Evolutionary conservation across 139 green algal species (phyloP), one percentile per base, ranked within the genome.

Genomic region (Micractinium sp.): DNA sequence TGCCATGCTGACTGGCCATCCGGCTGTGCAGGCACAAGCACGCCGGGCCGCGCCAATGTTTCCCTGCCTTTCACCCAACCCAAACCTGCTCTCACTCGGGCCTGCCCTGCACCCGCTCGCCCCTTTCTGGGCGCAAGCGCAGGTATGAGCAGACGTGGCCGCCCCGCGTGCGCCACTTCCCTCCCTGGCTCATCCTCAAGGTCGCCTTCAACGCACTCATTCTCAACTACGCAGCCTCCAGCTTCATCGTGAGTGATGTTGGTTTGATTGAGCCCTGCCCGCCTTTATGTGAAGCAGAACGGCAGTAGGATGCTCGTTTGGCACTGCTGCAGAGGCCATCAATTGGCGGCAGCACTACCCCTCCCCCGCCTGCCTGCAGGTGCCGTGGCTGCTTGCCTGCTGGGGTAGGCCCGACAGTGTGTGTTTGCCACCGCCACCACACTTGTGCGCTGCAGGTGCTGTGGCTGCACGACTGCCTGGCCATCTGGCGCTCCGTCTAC

Each of bases 221-320:
- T 15, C 91, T 95, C 33, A 92, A 94, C 73, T 95, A 95, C 81
- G 66, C 67, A 66, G 92, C 89, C 31, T 81, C 63, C 12, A 76
- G 91, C 39, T 95, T 95, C 89, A 85, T 94, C 61, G 93, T 94
- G 82, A 61, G 73, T 25, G 15, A 67, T 35, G 16, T 22, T 53
- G 31, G 38, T 29, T 15, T 56, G 81, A 25, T 82, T 86, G n/a
- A n/a, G n/a, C n/a, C n/a, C n/a, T n/a, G n/a, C n/a, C n/a, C n/a
- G n/a, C n/a, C n/a, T n/a, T n/a, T n/a, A n/a, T n/a, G n/a, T n/a
- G n/a, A n/a, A n/a, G n/a, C n/a, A n/a, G n/a, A n/a, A n/a, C n/a
- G n/a, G n/a, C n/a, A n/a, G n/a, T n/a, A n/a, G n/a, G n/a, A n/a
- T n/a, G n/a, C n/a, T n/a, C n/a, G n/a, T n/a, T n/a, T n/a, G n/a